Conservation (phyloP, 305 asterid species). For the Fraxinus albicans region DNA sequence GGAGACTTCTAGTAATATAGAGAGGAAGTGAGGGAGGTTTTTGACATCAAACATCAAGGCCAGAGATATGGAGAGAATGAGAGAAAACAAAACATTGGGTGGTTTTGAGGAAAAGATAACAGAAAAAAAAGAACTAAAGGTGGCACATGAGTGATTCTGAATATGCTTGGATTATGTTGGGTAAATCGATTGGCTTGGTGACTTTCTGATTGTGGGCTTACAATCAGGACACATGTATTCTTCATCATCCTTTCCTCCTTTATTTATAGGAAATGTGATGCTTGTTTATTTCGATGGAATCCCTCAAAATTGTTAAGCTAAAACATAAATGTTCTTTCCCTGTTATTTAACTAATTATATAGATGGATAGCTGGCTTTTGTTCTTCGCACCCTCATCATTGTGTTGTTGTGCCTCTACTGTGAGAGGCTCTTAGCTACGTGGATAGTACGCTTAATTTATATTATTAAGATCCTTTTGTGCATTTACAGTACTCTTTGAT, state of each 20-base stretch:
- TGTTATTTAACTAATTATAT: neutral
- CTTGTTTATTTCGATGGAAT: neutral
- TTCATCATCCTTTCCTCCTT: neutral
- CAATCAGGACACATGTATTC: neutral
- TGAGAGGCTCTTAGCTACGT: neutral
- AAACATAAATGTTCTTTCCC: neutral
- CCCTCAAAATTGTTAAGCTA: neutral
- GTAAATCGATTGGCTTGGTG: neutral
- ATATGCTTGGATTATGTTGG: constrained; percentile 19
- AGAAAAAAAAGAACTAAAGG: neutral
- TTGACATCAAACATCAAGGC: neutral
- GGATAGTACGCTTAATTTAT: neutral
- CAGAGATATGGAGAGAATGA: neutral
- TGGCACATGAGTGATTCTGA: neutral
- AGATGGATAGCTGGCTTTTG: neutral
- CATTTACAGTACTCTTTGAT: neutral
- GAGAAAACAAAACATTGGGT: constrained; percentile 12
- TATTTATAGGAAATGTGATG: neutral
- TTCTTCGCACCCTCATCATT: neutral
- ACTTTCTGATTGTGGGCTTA: neutral
- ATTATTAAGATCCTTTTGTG: neutral
- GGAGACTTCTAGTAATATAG: neutral
- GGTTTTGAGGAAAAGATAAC: constrained; percentile 6
- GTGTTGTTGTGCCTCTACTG: neutral
- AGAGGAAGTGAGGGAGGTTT: constrained; percentile 11